Base-by-base conservation (phyloP, 2,329 filamentous ascomycete species). In the Claviceps sp. region DNA sequence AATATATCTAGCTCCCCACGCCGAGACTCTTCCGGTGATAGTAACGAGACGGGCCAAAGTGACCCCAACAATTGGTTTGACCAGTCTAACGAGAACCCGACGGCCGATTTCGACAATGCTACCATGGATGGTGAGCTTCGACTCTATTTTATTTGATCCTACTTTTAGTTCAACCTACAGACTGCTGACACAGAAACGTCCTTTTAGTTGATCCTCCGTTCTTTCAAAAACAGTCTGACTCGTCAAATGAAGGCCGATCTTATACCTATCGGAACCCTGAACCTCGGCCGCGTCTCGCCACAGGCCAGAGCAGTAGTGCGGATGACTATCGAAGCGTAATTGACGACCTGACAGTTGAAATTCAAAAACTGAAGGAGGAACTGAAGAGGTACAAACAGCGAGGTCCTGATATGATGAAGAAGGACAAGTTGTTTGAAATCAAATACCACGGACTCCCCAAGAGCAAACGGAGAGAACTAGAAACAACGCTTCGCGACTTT, bases 311-410 rank as follows among this genome's bases (percentile, higher is more conserved):
- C 61, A 87, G 79, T 61, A 84, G 82, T 49, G 81, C 78, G 30
- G 86, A 87, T 52, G 87, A 90, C 52, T 90, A 82, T 54, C 76
- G 88, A 47, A 85, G 85, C 57, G 87, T 95, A 16, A 94, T 95
- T 47, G 88, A 95, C 60, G 89, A 95, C 62, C 67, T 95, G 54
- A 95, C 88, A 0, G 72, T 95, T 26, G 85, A 89, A 62, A 94
- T 93, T 63, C 87, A 88, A 63, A 83, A 81, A 49, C 65, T 94
- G 55, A 89, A 84, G 67, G 81, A 84, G 58, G 81, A 82, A 60
- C 61, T 94, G 51, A 84, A 79, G 60, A 82, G 79, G 50, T 87
- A 87, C 55, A 84, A 86, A 63, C 81, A 80, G 56, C 69, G 78
- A 26, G 80, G 84, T 1, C 79, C 81, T 18, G 75, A 82, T 43